Evolutionary conservation across 805 yeast genomes (phyloP), one percentile per base, ranked within the genome.

Genomic region (Wickerhamomyces ciferrii): DNA sequence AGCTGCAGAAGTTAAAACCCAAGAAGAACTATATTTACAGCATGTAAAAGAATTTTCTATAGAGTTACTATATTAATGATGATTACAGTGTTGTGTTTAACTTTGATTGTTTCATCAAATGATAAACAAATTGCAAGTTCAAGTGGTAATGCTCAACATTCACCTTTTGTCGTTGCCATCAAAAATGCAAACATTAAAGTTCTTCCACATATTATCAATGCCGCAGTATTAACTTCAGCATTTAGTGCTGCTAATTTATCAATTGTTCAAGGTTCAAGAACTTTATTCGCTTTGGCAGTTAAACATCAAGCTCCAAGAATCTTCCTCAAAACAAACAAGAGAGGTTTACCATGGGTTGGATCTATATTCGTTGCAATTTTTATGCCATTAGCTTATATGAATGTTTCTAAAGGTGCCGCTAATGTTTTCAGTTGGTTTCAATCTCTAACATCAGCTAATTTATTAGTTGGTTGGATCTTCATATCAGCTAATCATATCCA

Each of bases 1-100:
- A 25, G 75, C 79, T 17, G 74, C 80, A 11, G 87, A 82, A 61
- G 74, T 79, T 41, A 61, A 45, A 71, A 72, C 51, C 85, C 84
- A 43, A 70, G 86, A 58, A 66, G 72, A 50, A 76, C 75, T 41
- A 70, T 82, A 43, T 81, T 82, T 31, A 79, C 77, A 53, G 31
- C 31, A 8, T 27, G 31, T 27, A 27, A 27, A 10, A 27, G 31
- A 27, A 27, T 27, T 27, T 27, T 27, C 14, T 27, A 27, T 14
- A 53, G 72, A 46, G 61, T 65, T 15, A 53, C 65, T 20, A 31
- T 51, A 34, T 51, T 67, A 46, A 68, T 68, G 55, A 38, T 66
- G 41, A 36, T 52, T 8, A 49, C 69, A 31, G 66, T 61, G 15
- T 66, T 67, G 46, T 60, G 61, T 27, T 55, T 69, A 25, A 62